Evolutionary conservation across 2,329 filamentous ascomycete genomes (phyloP).

Genomic region (Neophaeococcomyces mojaviensis): DNA sequence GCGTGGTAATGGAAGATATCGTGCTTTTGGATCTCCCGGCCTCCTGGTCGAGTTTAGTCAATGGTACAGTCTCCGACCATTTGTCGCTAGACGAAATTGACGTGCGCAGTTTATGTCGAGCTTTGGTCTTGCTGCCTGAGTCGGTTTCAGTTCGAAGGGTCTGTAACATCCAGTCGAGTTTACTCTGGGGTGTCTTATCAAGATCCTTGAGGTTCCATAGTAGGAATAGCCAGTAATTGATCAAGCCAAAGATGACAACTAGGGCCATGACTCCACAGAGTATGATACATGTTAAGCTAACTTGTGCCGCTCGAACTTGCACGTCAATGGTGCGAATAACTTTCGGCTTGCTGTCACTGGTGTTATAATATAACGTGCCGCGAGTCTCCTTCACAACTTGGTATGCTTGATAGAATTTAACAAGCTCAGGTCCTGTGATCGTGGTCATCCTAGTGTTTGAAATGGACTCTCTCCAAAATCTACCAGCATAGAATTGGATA

Average conservation of each 20-base stretch:
- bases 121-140: not conserved
- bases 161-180: constrained; percentile 13
- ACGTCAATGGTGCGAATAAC: constrained; percentile 8
- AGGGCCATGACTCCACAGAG: constrained; percentile 4
- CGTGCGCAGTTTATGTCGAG: not conserved
- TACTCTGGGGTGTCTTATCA: constrained; percentile 11
- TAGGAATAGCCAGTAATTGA: constrained; percentile 4
- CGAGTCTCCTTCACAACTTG: constrained; percentile 12
- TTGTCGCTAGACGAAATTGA: not conserved
- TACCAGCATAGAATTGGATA: constrained; percentile 4
- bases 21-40: too few relatives aligned
- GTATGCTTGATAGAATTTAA: constrained; percentile 11
- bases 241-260: constrained; percentile 7
- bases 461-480: constrained; percentile 8
- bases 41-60: not conserved
- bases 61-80: not conserved
- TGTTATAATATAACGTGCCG: constrained; percentile 1
- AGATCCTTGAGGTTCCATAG: constrained; percentile 4
- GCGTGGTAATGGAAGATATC: too few relatives aligned
- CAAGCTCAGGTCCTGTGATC: constrained; percentile 6
- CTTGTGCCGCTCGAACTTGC: constrained; percentile 8
- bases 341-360: not conserved
- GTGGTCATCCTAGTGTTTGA: not conserved
- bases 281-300: constrained; percentile 9
- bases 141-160: not conserved